Evolutionary conservation across 352 stramenopile species (phyloP), one percentile per base, ranked within the genome.

Genomic region (Phytophthora macrochlamydospora): DNA sequence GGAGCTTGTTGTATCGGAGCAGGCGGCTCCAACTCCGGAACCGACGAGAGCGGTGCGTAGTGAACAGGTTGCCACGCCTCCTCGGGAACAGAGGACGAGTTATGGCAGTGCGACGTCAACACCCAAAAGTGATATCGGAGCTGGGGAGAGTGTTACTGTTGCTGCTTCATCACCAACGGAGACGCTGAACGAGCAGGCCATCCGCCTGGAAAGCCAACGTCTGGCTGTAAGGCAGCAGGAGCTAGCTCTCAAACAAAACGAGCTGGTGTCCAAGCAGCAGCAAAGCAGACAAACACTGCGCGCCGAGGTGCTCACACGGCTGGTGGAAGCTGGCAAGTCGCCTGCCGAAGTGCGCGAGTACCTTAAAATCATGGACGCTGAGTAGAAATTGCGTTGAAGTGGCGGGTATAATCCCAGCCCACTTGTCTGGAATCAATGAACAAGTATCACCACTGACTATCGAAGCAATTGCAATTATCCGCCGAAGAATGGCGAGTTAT

Each of bases 151-250:
- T 35, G 44, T 8, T 8, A 29, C 29, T n/a, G 24, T n/a, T 12
- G 29, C 43, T n/a, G 9, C 43, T n/a, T 8, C 8, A 28, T 13
- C 49, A 18, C 31, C 7, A n/a, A 31, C 12, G 29, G 37, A 4
- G n/a, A n/a, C 43, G 29, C 32, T 40, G 29, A 66, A 32, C 40
- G 61, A 67, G 1, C 45, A 71, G 28, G 32, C 18, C 18, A 44
- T 84, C 37, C 58, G 62, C 6, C 18, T 87, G 12, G 80, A 87
- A 46, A 74, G 66, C 24, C 68, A 84, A 33, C 69, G 71, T 28
- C 63, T 89, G 32, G 67, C 63, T 12, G 62, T 87, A 3, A 56
- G 73, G n/a, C 73, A 78, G 56, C 75, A 73, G 30, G 73, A 87
- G 54, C 63, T 89, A 24, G 73, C 74, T 29, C 51, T 85, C 14